Percentiles rank a stretch among this genome's conserved stretches.
These are phyloP conservation scores for Rosa multiflora DNA, from an alignment of 306 rosid species.

Conservation along the genomic window DNA sequence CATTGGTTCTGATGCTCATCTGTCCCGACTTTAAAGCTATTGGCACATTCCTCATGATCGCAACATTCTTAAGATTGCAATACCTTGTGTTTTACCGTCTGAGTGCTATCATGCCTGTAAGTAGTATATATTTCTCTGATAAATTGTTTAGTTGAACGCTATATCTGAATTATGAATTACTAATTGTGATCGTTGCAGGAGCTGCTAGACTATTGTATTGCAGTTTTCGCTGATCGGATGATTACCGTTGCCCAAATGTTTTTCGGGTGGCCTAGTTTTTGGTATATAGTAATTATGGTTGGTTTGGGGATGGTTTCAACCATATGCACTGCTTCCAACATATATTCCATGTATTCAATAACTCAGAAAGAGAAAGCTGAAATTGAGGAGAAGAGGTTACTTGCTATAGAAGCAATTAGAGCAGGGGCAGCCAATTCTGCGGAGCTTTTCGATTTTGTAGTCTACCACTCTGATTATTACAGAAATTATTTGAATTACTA, in stretches of 20 bases:
- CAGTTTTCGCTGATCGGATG: background rate
- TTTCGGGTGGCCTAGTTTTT: background rate
- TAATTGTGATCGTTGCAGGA: background rate
- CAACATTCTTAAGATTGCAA: background rate
- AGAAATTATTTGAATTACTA: background rate
- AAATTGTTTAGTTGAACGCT: background rate
- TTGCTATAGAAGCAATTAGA: background rate
- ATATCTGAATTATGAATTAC: too few relatives aligned
- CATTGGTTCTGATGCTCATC: background rate
- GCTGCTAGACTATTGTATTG: background rate
- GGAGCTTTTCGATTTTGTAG: background rate
- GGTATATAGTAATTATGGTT: background rate
- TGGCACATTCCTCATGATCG: background rate
- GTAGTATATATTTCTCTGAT: background rate
- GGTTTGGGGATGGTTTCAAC: background rate
- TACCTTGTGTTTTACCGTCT: background rate
- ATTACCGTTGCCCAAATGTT: background rate
- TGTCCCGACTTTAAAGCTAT: background rate
- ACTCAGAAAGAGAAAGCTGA: background rate
- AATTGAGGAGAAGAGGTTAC: background rate
- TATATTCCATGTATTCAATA: background rate
- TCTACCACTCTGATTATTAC: background rate
- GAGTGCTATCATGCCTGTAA: background rate
- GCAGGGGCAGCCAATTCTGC: background rate
- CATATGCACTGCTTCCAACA: background rate